phyloP scores from a whole-genome alignment of 345 rosid genomes.

The Draba incana region DNA sequence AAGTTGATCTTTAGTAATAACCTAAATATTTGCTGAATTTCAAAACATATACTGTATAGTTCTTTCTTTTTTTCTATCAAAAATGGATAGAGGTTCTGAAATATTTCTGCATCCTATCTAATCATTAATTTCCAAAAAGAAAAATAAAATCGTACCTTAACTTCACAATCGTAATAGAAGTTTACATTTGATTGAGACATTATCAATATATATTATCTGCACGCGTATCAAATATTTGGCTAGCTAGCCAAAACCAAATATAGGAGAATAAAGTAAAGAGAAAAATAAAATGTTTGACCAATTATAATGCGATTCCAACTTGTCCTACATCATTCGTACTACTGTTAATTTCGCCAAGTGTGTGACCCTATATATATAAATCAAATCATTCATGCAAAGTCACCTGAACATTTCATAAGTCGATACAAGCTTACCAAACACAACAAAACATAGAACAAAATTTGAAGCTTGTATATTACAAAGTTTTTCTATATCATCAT shows the following conservation, averaged over 20 bases:
- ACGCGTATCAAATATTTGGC: slow-evolving; percentile 30
- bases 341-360: not conserved
- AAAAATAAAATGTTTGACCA: slow-evolving; percentile 37
- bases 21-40: no score
- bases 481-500: slow-evolving; percentile 12
- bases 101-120: not conserved
- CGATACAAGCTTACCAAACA: slow-evolving; percentile 26
- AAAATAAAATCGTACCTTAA: slow-evolving; percentile 11
- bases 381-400: slow-evolving; percentile 30
- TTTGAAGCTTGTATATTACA: not conserved
- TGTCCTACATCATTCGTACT: slow-evolving; percentile 25
- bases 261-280: slow-evolving; percentile 29
- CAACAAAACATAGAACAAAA: not conserved
- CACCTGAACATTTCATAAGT: slow-evolving; percentile 39
- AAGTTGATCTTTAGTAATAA: not conserved
- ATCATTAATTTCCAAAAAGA: slow-evolving; percentile 18
- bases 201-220: slow-evolving; percentile 30
- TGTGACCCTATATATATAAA: slow-evolving; percentile 36
- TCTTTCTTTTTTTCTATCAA: not conserved
- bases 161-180: slow-evolving; percentile 33
- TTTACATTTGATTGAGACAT: slow-evolving; percentile 36
- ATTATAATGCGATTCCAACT: slow-evolving; percentile 32
- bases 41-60: no score
- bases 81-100: slow-evolving; percentile 7
- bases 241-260: not conserved